Evolutionary conservation across 306 rosid species (phyloP), one percentile per base, ranked within the genome.

Genomic region (Pachyrhizus erosus): DNA sequence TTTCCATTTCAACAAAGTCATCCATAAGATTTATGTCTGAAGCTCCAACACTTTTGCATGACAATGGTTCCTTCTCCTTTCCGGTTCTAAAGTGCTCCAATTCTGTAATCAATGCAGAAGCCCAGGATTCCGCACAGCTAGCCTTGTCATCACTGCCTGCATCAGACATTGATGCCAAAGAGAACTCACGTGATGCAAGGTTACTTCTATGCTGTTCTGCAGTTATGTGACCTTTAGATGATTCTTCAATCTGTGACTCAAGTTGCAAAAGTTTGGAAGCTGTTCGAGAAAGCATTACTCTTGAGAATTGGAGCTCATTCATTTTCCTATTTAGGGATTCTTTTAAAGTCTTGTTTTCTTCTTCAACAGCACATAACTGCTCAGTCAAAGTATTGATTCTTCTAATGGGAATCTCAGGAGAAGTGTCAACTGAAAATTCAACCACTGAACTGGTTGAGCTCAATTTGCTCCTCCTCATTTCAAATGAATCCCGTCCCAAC

Each of bases 1-100:
- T 94, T 88, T 94, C 98, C 98, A 92, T 94, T 89, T 94, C 98
- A 84, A 87, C 89, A 52, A 94, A 94, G 86, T 94, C 98, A 62
- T 94, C 98, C 97, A 94, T 91, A 77, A 94, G 92, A 70, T 84
- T 88, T 34, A 94, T 85, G 84, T 91, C 98, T n/a, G 90, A 86
- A 78, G 88, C 85, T 75, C 91, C 93, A 31, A 87, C 85, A 40
- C 87, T 81, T 86, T 45, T 87, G 86, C 87, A 79, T 17, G 91
- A 64, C 20, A 46, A 23, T 4, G 87, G 65, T 17, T 82, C 89
- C 75, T 89, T 94, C 48, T 76, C 87, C 85, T 86, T 92, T 69
- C 89, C 91, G 46, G 79, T 81, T 88, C 84, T 86, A 42, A 87
- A 94, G 74, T 91, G 89, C 51, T 92, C 97, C 84, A 86, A 82